A percentile compares a stretch with the other conserved stretches of the same genome.
These are phyloP conservation scores for Trichophyton mentagrophytes DNA, from an alignment of 2,329 filamentous ascomycete genomes.

Conservation along the genomic window DNA sequence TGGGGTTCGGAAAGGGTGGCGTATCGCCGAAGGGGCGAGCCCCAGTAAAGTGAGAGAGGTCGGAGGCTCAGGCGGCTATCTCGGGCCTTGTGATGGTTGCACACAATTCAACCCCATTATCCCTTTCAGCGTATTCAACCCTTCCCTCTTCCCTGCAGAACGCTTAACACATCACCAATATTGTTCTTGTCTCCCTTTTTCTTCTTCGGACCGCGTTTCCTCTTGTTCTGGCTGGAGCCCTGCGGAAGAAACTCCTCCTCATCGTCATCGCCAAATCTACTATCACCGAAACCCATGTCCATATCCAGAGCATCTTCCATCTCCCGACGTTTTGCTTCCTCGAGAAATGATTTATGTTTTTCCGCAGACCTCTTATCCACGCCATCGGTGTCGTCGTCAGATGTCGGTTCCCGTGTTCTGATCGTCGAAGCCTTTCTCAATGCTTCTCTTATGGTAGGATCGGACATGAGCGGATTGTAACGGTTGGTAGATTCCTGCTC, in stretches of 20 bases:
- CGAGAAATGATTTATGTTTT: conserved; percentile 60
- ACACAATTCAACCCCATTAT: too few relatives aligned
- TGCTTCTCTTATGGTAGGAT: conserved; percentile 69
- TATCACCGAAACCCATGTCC: conserved; percentile 87
- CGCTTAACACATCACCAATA: conserved; percentile 64
- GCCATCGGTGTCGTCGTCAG: conserved; percentile 34
- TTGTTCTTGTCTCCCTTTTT: conserved; percentile 48
- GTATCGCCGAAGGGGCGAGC: too few relatives aligned
- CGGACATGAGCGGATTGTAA: conserved; percentile 42
- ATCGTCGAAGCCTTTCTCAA: conserved; percentile 71
- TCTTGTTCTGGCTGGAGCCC: conserved; percentile 27
- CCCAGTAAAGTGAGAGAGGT: too few relatives aligned
- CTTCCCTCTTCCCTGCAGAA: conserved; percentile 53
- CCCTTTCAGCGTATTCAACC: conserved; percentile 11
- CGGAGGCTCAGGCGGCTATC: too few relatives aligned
- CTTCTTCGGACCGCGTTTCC: conserved; percentile 44
- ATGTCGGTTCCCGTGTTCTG: conserved; percentile 34
- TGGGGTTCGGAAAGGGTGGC: too few relatives aligned
- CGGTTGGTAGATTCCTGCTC: conserved; percentile 27
- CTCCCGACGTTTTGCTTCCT: conserved; percentile 42
- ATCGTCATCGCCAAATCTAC: conserved; percentile 75
- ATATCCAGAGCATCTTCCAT: conserved; percentile 80
- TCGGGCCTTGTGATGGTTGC: too few relatives aligned
- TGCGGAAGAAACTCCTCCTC: conserved; percentile 54
- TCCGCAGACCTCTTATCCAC: conserved; percentile 51